These are phyloP conservation scores for Cercospora nicotianae DNA, from an alignment of 2,329 filamentous ascomycete genomes.

Conservation along the genomic window DNA sequence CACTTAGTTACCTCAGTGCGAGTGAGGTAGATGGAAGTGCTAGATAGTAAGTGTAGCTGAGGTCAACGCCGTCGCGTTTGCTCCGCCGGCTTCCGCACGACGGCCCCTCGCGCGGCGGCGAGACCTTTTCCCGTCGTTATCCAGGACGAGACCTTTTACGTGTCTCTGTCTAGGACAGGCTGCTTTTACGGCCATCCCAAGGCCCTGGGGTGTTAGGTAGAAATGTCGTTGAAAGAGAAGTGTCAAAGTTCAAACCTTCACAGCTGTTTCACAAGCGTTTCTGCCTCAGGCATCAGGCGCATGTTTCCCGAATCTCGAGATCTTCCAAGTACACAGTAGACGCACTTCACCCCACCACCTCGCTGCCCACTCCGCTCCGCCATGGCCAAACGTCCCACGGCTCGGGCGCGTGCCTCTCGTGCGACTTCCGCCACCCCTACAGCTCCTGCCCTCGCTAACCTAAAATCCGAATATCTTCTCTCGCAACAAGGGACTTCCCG, in stretches of 20 bases:
- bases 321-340: not conserved
- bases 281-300: not conserved
- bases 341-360: not conserved
- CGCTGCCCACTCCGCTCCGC: not conserved
- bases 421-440: conserved; percentile 22
- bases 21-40: too few species aligned
- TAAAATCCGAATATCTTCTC: conserved; percentile 13
- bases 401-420: conserved; percentile 5
- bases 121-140: too few species aligned
- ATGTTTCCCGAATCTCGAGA: not conserved
- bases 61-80: too few species aligned
- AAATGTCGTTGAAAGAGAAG: too few species aligned
- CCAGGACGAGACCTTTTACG: too few species aligned
- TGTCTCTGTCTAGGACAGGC: too few species aligned
- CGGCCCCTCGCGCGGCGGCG: too few species aligned
- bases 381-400: conserved; percentile 15
- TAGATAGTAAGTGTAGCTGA: too few species aligned
- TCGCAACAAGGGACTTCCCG: conserved; percentile 33
- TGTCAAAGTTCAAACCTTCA: not conserved
- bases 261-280: not conserved
- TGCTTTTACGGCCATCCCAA: too few species aligned
- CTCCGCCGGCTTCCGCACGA: too few species aligned
- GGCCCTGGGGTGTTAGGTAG: too few species aligned
- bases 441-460: conserved; percentile 8
- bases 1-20: too few species aligned